Conservation (phyloP, 1,284 basidiomycete species). For the Trichosporon ovoides region DNA sequence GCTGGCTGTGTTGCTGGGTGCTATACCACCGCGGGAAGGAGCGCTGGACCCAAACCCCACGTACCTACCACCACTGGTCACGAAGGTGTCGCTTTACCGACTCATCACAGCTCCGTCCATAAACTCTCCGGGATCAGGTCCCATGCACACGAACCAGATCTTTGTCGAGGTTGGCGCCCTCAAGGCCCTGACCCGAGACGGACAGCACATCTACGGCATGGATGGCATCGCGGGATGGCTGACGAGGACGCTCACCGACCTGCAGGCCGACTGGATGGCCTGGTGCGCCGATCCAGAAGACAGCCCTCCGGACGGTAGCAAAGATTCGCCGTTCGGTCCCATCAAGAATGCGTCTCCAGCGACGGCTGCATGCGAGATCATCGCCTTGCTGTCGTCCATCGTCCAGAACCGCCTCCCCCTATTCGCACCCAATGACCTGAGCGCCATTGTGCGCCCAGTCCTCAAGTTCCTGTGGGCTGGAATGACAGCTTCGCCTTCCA, state of each 20-base stretch:
- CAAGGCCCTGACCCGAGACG: slow-evolving; percentile 36
- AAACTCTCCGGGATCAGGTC: slow-evolving; percentile 10
- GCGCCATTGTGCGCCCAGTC: slow-evolving; percentile 35
- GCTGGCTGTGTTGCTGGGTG: slow-evolving; percentile 33
- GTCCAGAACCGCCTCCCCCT: slow-evolving; percentile 36
- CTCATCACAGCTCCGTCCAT: slow-evolving; percentile 25
- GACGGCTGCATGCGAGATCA: slow-evolving; percentile 29
- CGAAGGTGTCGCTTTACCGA: slow-evolving; percentile 28
- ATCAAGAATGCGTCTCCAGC: slow-evolving; percentile 28
- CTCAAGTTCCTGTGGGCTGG: slow-evolving; percentile 35
- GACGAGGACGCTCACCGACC: slow-evolving; percentile 21
- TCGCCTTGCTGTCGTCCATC: slow-evolving; percentile 36
- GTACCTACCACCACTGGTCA: slow-evolving; percentile 26
- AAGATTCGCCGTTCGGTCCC: slow-evolving; percentile 24
- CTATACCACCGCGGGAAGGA: slow-evolving; percentile 27
- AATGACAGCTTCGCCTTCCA: slow-evolving; percentile 12
- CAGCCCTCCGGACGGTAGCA: neutral
- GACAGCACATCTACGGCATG: slow-evolving; percentile 29
- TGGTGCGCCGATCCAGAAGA: slow-evolving; percentile 26
- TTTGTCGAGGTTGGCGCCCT: slow-evolving; percentile 38
- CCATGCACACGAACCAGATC: slow-evolving; percentile 29
- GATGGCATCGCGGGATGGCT: slow-evolving; percentile 39
- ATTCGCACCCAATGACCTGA: slow-evolving; percentile 37
- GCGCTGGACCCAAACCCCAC: slow-evolving; percentile 17
- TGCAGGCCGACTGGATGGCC: slow-evolving; percentile 29